Evolutionary conservation across 2,329 filamentous ascomycete genomes (phyloP).

Genomic region (Periconia macrospinosa): DNA sequence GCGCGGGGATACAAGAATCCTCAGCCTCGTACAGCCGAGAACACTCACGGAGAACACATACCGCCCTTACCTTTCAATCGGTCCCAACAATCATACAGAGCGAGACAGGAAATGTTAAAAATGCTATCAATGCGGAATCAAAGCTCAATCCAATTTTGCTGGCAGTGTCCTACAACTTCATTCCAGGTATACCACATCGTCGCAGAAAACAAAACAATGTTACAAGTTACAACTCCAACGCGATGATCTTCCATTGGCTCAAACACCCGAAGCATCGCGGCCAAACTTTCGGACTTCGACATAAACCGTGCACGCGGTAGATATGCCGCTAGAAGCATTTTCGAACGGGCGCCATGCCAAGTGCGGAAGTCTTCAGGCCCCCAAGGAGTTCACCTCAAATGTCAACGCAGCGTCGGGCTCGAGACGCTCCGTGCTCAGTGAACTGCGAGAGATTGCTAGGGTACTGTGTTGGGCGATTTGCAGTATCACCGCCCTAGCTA

Average conservation of each 20-base stretch:
- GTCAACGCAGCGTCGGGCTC: not conserved
- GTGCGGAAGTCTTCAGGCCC: slow-evolving; percentile 8
- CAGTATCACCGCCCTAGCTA: not conserved
- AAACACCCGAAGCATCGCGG: not conserved
- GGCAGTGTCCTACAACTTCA: too few species aligned
- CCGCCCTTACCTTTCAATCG: too few species aligned
- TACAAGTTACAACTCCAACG: too few species aligned
- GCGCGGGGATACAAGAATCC: not conserved
- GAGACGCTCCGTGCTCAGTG: not conserved
- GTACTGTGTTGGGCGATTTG: not conserved
- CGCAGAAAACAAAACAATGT: too few species aligned
- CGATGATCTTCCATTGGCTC: not conserved
- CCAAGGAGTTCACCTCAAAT: not conserved
- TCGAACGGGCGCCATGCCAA: not conserved
- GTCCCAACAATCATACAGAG: too few species aligned
- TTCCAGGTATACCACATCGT: too few species aligned
- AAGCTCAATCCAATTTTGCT: too few species aligned
- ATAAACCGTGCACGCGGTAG: not conserved
- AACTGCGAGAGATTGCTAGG: not conserved
- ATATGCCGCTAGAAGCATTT: not conserved
- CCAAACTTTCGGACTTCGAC: not conserved
- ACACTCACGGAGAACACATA: not conserved
- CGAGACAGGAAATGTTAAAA: too few species aligned
- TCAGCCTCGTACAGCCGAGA: slow-evolving; percentile 1
- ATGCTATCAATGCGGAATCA: too few species aligned